Conservation (phyloP, 2,329 filamentous ascomycete species). For the Erysiphe neolycopersici region DNA sequence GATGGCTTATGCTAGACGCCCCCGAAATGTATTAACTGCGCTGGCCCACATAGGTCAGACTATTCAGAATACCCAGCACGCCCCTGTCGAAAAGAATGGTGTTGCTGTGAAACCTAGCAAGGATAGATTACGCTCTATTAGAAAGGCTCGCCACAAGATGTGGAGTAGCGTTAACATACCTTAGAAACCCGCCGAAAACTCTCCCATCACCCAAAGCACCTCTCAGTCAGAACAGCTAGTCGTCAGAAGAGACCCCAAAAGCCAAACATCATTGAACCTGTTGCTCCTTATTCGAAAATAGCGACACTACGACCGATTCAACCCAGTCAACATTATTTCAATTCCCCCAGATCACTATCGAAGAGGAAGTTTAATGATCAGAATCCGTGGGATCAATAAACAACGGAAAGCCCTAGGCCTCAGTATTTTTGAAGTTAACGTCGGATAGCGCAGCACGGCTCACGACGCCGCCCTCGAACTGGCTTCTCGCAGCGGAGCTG, state of each 20-base stretch:
- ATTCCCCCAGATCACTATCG: not conserved
- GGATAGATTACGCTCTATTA: not conserved
- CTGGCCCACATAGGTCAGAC: not conserved
- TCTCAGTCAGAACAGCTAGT: not conserved
- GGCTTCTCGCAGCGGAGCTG: not conserved
- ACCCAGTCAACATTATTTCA: not conserved
- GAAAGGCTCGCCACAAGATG: not conserved
- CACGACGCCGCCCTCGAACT: not conserved
- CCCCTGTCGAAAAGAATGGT: not conserved
- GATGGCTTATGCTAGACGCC: not conserved
- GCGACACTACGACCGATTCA: not conserved
- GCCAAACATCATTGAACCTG: too few relatives aligned
- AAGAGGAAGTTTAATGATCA: too few relatives aligned
- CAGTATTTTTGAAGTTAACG: not conserved
- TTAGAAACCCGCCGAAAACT: too few relatives aligned
- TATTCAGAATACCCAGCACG: not conserved
- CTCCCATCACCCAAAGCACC: not conserved
- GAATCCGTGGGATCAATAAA: too few relatives aligned
- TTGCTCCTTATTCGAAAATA: not conserved
- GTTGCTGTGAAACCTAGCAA: not conserved
- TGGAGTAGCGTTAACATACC: not conserved
- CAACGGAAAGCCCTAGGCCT: not conserved
- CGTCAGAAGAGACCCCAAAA: not conserved
- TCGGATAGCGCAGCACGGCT: not conserved
- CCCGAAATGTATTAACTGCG: not conserved